Base-by-base conservation (phyloP, 2,329 filamentous ascomycete genomes). In the Cylindrodendrum hubeiense region DNA sequence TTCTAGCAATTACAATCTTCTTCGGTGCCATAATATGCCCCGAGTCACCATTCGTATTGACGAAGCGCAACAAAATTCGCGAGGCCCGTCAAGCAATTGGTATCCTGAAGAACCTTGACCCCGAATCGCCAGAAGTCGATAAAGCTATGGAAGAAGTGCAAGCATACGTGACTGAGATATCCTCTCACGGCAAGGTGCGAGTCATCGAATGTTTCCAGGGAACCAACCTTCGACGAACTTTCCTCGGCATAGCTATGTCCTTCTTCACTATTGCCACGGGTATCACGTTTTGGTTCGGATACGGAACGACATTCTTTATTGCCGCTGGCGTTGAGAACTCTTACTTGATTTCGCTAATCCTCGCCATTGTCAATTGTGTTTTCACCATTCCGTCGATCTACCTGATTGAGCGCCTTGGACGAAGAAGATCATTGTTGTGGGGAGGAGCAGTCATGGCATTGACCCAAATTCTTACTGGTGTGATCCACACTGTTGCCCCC, bases 191-290 rank as follows among this genome's bases (percentile, higher is more conserved):
- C 3, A 43, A 30, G 6, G 37, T 54, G 2, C 33, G 19, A 12
- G 22, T 43, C 13, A 28, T 54, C 9, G 51, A 54, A 41, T 54
- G 51, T 21, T 54, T 43, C 34, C 51, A 54, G 21, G 51, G 51
- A n/a, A 54, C 51, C 3, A 39, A 54, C 22, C 22, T 54, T 7
- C 9, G 51, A n/a, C 15, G 51, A 21, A 54, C 51, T 15, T 10
- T 54, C 12, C 51, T 54, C 21, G 51, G 34, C 15, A 21, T 54
- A 5, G 19, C 51, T 17, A 54, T 54, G 51, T 39, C 51, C 4
- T 54, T 54, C 34, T 54, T 54, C 34, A 54, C 51, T 7, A 54
- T 54, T 41, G 51, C 51, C 8, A 54, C 51, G 9, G 47, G 47
- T 4, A 51, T 51, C 17, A 51, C 28, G 3, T 51, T 51, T 21